phyloP scores from a whole-genome alignment of 768 basidiomycete genomes.

The Lentinula aciculospora region DNA sequence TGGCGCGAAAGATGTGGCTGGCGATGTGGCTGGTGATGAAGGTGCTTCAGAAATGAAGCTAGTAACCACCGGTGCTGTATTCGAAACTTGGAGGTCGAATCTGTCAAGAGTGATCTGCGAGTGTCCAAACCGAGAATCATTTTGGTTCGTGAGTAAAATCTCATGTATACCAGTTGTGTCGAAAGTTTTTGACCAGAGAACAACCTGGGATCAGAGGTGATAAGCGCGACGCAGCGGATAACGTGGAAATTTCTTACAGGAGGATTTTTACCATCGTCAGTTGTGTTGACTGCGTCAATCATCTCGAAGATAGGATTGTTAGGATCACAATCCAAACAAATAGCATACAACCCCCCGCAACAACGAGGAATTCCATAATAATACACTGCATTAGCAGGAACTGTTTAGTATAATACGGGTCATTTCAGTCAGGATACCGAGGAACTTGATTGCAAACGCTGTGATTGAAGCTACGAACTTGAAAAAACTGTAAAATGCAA shows the following conservation, averaged over 20 bases:
- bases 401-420: constrained; percentile 8
- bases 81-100: constrained; percentile 18
- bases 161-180: constrained; percentile 18
- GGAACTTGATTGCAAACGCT: no score
- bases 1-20: not conserved
- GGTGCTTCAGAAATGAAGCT: not conserved
- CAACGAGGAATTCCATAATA: constrained; percentile 24
- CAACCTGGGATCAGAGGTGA: constrained; percentile 11
- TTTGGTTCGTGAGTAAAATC: constrained; percentile 22
- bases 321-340: constrained; percentile 28
- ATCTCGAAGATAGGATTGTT: constrained; percentile 16
- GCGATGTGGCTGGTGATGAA: not conserved
- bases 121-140: constrained; percentile 17
- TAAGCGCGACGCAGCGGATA: not conserved
- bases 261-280: constrained; percentile 23
- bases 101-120: constrained; percentile 24
- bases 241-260: constrained; percentile 16
- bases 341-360: constrained; percentile 22
- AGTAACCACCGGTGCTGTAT: not conserved
- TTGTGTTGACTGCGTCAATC: constrained; percentile 22
- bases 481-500: constrained; percentile 6
- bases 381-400: constrained; percentile 21
- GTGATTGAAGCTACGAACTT: not conserved
- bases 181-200: constrained; percentile 19
- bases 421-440: not conserved